These are phyloP conservation scores for Mycena galericulata DNA, from an alignment of 768 basidiomycete genomes.

Conservation along the genomic window DNA sequence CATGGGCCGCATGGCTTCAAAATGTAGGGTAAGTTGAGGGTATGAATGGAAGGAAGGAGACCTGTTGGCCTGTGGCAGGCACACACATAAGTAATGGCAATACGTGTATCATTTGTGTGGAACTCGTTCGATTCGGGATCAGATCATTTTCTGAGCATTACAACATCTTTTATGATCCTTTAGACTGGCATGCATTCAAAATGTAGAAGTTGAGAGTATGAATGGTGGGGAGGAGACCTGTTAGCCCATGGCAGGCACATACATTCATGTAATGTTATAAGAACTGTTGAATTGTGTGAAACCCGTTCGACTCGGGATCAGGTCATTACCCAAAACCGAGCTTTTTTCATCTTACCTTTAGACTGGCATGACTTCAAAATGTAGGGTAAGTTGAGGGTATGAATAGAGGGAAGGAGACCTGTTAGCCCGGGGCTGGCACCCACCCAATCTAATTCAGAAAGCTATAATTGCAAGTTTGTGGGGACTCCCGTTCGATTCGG, in stretches of 20 bases:
- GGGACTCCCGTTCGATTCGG: constrained; percentile 2
- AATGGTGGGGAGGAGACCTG: too few relatives aligned
- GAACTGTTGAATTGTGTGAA: too few relatives aligned
- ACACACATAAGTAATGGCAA: too few relatives aligned
- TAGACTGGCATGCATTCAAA: neutral
- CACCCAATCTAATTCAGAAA: neutral
- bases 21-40: too few relatives aligned
- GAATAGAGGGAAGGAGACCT: neutral
- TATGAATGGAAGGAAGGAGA: too few relatives aligned
- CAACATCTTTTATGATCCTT: neutral
- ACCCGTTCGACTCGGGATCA: neutral
- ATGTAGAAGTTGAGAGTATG: neutral
- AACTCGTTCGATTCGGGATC: too few relatives aligned
- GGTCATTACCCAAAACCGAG: neutral
- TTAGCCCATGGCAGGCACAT: too few relatives aligned
- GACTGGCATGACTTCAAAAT: neutral
- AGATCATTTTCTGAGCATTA: neutral
- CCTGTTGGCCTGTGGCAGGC: too few relatives aligned
- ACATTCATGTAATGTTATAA: too few relatives aligned
- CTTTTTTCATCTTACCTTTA: neutral
- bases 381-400: too few relatives aligned
- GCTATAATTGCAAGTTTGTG: neutral
- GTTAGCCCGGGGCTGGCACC: neutral
- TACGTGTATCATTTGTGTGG: too few relatives aligned
- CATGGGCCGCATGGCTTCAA: too few relatives aligned